These are phyloP conservation scores for Darksidea phi DNA, from an alignment of 495 filamentous ascomycete species.

Conservation along the genomic window DNA sequence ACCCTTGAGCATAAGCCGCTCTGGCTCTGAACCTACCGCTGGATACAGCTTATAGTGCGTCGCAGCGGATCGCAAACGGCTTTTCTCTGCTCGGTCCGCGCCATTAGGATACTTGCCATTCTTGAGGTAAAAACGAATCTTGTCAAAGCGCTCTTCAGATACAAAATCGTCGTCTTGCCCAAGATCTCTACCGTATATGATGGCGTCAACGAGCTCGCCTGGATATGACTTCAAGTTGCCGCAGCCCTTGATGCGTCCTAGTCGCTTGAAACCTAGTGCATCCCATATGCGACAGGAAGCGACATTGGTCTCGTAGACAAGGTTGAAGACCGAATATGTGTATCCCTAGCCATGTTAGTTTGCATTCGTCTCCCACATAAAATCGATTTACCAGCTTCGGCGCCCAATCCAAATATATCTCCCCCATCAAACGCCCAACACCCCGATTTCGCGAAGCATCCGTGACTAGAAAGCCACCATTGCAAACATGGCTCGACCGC, in stretches of 20 bases:
- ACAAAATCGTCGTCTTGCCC: constrained; percentile 80
- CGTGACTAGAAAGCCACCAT: constrained; percentile 91
- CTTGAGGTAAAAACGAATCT: constrained; percentile 96
- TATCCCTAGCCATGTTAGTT: constrained; percentile 61
- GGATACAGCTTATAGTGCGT: constrained; percentile 87
- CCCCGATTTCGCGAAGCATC: constrained; percentile 85
- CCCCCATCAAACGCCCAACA: constrained; percentile 89
- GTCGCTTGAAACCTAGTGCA: constrained; percentile 94
- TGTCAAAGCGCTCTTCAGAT: constrained; percentile 96
- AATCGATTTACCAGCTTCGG: constrained; percentile 63
- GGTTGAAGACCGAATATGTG: constrained; percentile 94
- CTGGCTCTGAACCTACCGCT: constrained; percentile 55
- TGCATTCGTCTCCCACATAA: background rate
- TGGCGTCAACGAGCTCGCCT: constrained; percentile 82
- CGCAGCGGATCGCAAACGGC: constrained; percentile 83
- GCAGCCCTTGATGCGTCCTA: constrained; percentile 84
- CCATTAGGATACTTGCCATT: constrained; percentile 90
- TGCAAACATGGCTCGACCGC: constrained; percentile 92
- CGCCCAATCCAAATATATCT: constrained; percentile 92
- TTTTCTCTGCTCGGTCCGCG: constrained; percentile 93
- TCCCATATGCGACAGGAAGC: constrained; percentile 97
- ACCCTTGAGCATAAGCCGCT: constrained; percentile 91
- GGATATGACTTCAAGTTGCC: constrained; percentile 82
- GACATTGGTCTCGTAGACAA: constrained; percentile 97
- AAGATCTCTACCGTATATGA: constrained; percentile 92